Evolutionary conservation across 2,329 filamentous ascomycete species (phyloP), one percentile per base, ranked within the genome.

Genomic region (Beauveria brongniartii): DNA sequence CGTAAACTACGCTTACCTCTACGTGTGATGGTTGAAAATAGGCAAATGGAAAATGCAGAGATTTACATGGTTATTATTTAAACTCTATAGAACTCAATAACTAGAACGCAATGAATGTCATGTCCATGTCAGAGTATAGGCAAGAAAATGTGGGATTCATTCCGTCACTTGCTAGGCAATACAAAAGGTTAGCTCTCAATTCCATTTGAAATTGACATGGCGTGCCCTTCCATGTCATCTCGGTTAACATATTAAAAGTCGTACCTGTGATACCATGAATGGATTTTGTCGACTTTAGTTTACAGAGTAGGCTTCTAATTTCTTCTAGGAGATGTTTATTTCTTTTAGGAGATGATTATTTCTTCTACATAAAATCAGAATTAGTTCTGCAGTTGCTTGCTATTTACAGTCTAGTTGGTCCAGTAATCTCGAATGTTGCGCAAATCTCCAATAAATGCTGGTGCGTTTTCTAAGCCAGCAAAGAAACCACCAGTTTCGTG

Each of bases 41-140:
- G n/a, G n/a, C 3, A 44, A 44, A 44, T 44, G 1, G n/a, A 44
- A n/a, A 54, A 37, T 16, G 72, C 1, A 74, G 74, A 41, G 76
- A 76, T 4, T 73, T 74, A 57, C 67, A 55, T 28, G 14, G 30
- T 48, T 20, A 24, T 51, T 52, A 30, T 55, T 55, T 61, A 61
- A 12, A 34, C 54, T 28, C 30, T 8, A 28, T 24, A 28, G 22
- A 28, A 24, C 46, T n/a, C 20, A 24, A 48, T 43, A n/a, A n/a
- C n/a, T n/a, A n/a, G 10, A 43, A 43, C 3, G 4, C 40, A 43
- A 43, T 6, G 10, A n/a, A 43, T 16, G 40, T 43, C 5, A 48
- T 28, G 46, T 28, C 24, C 46, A 28, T 48, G 41, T 44, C 18
- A 8, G 41, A 44, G 18, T 44, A 44, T n/a, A 0, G 41, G 41